phyloP scores from a whole-genome alignment of 805 yeast genomes.

The Candida peoriensis region DNA sequence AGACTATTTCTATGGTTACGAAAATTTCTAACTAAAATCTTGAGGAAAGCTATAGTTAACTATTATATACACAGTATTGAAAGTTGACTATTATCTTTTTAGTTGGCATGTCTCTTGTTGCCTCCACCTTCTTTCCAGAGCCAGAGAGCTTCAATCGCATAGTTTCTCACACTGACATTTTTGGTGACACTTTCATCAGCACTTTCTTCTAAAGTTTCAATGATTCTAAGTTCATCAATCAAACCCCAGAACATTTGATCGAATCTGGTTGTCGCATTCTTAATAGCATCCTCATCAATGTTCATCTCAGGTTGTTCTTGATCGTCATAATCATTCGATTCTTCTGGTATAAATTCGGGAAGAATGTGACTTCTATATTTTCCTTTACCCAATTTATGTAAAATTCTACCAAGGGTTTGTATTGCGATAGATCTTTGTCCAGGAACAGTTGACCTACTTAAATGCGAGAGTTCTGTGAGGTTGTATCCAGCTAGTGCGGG shows the following conservation, averaged over 20 bases:
- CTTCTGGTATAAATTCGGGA: constrained; percentile 48
- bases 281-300: constrained; percentile 31
- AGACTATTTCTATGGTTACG: too few relatives aligned
- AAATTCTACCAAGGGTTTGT: constrained; percentile 79
- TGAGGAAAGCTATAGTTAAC: too few relatives aligned
- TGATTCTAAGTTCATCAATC: constrained; percentile 53
- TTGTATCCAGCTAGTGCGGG: constrained; percentile 95
- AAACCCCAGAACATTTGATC: constrained; percentile 62
- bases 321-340: constrained; percentile 25
- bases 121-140: constrained; percentile 62
- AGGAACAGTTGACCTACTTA: constrained; percentile 71
- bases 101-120: constrained; percentile 26
- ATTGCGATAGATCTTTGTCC: constrained; percentile 86
- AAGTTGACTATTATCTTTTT: too few relatives aligned
- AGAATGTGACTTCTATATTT: constrained; percentile 37
- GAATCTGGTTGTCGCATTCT: constrained; percentile 26
- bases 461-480: constrained; percentile 70
- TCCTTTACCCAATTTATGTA: constrained; percentile 70
- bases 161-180: constrained; percentile 70
- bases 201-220: constrained; percentile 63
- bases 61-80: too few relatives aligned
- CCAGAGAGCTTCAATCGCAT: constrained; percentile 90
- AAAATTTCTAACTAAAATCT: too few relatives aligned
- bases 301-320: constrained; percentile 22
- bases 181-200: constrained; percentile 58